Conservation (phyloP, 192 early-diverging fungal species). For the Cetraspora pellucida region DNA sequence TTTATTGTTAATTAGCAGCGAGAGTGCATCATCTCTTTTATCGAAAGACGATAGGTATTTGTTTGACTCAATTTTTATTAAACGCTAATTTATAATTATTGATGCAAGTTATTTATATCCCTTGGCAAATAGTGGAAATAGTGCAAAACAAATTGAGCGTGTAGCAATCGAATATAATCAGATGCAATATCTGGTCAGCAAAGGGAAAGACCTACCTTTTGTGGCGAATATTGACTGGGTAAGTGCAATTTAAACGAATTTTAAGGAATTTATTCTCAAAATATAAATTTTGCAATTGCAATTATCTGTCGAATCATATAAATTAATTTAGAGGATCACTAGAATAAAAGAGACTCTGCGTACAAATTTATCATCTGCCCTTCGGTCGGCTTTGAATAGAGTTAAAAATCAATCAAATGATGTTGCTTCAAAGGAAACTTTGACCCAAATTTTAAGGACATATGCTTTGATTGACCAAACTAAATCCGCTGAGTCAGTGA, state of each 20-base stretch:
- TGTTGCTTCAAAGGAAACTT: conserved; percentile 43
- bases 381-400: conserved; percentile 52
- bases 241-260: neutral
- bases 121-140: conserved; percentile 40
- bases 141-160: conserved; percentile 76
- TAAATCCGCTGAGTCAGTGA: conserved; percentile 62
- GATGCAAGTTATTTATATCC: neutral
- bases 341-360: conserved; percentile 76
- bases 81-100: neutral
- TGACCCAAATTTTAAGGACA: conserved; percentile 73
- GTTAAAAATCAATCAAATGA: conserved; percentile 36
- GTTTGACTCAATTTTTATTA: conserved; percentile 9
- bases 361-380: conserved; percentile 56
- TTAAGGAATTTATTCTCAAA: neutral
- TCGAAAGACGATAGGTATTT: conserved; percentile 36
- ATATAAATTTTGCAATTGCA: neutral
- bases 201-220: conserved; percentile 64
- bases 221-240: conserved; percentile 79
- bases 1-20: conserved; percentile 61
- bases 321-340: conserved; percentile 54
- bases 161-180: conserved; percentile 87
- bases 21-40: conserved; percentile 19
- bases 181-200: conserved; percentile 72
- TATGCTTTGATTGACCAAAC: conserved; percentile 76
- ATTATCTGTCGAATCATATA: neutral